Percentiles rank a stretch among this genome's conserved stretches.
Conservation (phyloP, 257 asterid species). For the Primulina huaijiensis region DNA sequence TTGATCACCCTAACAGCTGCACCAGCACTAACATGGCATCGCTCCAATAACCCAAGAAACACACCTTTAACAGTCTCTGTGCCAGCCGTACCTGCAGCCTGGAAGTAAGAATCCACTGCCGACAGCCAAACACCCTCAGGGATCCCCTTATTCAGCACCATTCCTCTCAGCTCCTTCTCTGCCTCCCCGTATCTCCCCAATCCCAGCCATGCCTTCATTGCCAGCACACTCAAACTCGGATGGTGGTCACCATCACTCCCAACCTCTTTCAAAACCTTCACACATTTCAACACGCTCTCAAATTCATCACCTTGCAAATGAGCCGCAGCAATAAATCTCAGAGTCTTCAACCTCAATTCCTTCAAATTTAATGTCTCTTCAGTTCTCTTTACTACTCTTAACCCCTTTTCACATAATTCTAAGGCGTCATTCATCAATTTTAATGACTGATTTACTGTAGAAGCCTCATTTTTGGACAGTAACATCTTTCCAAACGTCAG, state of each 20-base stretch:
- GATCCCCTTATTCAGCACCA: constrained; percentile 76
- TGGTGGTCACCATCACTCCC: constrained; percentile 67
- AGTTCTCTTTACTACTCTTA: constrained; percentile 71
- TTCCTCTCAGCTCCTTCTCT: constrained; percentile 89
- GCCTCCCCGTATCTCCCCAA: constrained; percentile 76
- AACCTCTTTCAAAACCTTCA: constrained; percentile 77
- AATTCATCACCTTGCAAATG: constrained; percentile 92
- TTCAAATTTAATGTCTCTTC: constrained; percentile 71
- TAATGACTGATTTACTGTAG: constrained; percentile 64
- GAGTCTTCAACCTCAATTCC: constrained; percentile 74
- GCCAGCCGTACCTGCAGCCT: constrained; percentile 84
- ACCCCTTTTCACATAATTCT: constrained; percentile 87
- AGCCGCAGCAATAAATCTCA: constrained; percentile 85
- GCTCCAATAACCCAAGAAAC: constrained; percentile 74
- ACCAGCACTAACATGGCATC: constrained; percentile 81
- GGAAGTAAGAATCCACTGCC: constrained; percentile 85
- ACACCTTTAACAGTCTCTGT: constrained; percentile 80
- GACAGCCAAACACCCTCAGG: constrained; percentile 98
- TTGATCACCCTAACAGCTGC: constrained; percentile 77
- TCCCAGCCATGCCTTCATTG: constrained; percentile 99
- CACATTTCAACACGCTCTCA: constrained; percentile 89
- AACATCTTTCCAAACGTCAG: constrained; percentile 64
- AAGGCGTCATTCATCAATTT: constrained; percentile 86
- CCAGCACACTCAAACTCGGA: constrained; percentile 90
- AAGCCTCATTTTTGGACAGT: constrained; percentile 49